Evolutionary conservation across 352 stramenopile genomes (phyloP).

Genomic region (Aphanomyces euteiches): DNA sequence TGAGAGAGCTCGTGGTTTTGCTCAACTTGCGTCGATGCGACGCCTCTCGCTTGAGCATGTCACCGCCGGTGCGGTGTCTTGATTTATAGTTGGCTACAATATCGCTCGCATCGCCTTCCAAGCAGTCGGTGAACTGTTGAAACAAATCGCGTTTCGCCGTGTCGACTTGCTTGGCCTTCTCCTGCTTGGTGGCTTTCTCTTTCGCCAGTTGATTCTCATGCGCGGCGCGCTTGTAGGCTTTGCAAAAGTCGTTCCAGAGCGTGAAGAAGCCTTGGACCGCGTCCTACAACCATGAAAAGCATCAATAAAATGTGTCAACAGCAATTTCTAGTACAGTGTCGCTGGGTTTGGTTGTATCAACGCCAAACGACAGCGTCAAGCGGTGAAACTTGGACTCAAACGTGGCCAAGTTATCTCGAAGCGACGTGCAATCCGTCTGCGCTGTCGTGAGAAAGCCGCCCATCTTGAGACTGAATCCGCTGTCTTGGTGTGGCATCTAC

Average conservation of each 20-base stretch:
- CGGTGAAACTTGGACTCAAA: conserved; percentile 6
- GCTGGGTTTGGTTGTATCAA: neutral
- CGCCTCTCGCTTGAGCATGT: neutral
- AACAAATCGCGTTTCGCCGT: conserved; percentile 12
- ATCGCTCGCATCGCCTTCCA: conserved; percentile 21
- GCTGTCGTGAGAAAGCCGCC: neutral
- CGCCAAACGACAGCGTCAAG: conserved; percentile 3
- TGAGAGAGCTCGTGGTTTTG: too few relatives aligned
- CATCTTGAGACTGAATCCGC: conserved; percentile 5
- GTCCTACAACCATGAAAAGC: neutral
- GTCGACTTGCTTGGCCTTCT: conserved; percentile 11
- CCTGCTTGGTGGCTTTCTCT: conserved; percentile 6
- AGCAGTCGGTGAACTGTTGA: conserved; percentile 20
- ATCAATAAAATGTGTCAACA: neutral
- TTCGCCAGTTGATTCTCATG: neutral
- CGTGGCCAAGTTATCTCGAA: neutral
- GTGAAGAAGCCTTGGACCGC: conserved; percentile 12
- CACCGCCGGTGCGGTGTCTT: neutral
- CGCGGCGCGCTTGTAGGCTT: conserved; percentile 6
- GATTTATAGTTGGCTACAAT: conserved; percentile 21
- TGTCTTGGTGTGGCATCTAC: conserved; percentile 13
- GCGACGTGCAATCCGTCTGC: conserved; percentile 2
- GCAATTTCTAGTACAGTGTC: neutral
- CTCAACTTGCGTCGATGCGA: neutral
- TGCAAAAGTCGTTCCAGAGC: conserved; percentile 12